Base-by-base conservation (phyloP, 768 basidiomycete genomes). In the Leccinum longicurvipes region DNA sequence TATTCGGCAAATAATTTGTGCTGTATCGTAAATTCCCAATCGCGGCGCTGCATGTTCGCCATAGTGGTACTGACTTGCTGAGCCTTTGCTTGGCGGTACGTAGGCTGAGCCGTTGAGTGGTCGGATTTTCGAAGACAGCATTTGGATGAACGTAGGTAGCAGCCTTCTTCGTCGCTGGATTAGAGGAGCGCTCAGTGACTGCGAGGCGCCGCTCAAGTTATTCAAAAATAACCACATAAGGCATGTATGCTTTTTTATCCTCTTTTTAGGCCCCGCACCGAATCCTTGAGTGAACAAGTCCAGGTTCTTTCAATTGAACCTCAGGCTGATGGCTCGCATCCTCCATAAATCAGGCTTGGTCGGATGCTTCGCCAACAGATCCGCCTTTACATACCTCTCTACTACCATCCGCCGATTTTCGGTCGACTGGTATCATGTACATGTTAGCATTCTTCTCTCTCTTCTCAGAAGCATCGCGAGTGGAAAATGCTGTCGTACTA, bases 361-460 rank as follows among this genome's bases (percentile, higher is more conserved):
- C 0, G 80, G 77, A 60, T 82, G 81, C 21, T 74, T 72, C 1
- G 69, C 55, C 14, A 82, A 65, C 3, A 81, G 48, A 60, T 81
- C 81, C 1, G 68, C 63, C 24, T 68, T 64, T 14, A 61, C 58
- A 3, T 77, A 48, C 58, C 80, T 81, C 44, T 71, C 59, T 5
- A 68, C 41, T 0, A 62, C 60, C 47, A 60, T 53, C 10, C 29
- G 15, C 17, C 42, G 50, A 4, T 14, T 0, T 11, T 51, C 53
- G 3, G 55, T 55, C 12, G 56, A 19, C 56, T 56, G 7, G 12
- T 15, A 12, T 42, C 3, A 31, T 31, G 41, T 5, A 9, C 41
- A 11, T 3, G 25, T 63, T 21, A 60, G 54, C 21, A 24, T 23
- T 12, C 12, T 44, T 12, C 17, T 42, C 41, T 23, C 21, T 19